A percentile compares a stretch with the other conserved stretches of the same genome.
phyloP scores from a whole-genome alignment of 2,329 filamentous ascomycete species.

The Fusarium staphyleae region DNA sequence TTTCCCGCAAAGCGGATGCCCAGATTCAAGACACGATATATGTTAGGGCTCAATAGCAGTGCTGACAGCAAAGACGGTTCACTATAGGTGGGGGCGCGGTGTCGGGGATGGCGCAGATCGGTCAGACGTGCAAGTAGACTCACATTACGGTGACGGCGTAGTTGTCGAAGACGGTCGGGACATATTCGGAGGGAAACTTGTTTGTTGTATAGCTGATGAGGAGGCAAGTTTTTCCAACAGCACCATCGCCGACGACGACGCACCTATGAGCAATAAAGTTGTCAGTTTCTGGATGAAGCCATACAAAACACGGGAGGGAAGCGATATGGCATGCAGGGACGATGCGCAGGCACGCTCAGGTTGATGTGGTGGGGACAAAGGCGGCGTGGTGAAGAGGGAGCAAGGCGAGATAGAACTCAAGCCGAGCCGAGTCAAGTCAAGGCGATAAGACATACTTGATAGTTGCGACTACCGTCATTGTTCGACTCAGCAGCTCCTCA shows the following conservation, averaged over 20 bases:
- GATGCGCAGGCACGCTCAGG: constrained; percentile 25
- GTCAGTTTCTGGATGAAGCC: constrained; percentile 29
- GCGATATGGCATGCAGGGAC: constrained; percentile 10
- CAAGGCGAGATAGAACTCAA: constrained; percentile 3
- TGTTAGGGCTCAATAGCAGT: constrained; percentile 1
- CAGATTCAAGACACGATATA: constrained; percentile 7
- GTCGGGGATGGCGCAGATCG: constrained; percentile 26
- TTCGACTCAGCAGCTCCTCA: constrained; percentile 49
- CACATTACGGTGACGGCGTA: constrained; percentile 99
- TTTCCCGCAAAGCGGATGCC: constrained; percentile 4
- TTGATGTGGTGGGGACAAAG: constrained; percentile 4
- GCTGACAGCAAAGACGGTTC: constrained; percentile 11
- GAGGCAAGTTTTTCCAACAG: constrained; percentile 98
- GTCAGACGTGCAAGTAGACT: constrained; percentile 54
- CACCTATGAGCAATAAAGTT: constrained; percentile 66
- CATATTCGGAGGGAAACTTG: constrained; percentile 99
- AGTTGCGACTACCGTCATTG: constrained; percentile 68
- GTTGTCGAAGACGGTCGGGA: constrained; percentile 99
- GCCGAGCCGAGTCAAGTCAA: constrained; percentile 14
- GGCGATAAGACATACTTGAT: constrained; percentile 62
- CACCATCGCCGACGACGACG: constrained; percentile 98
- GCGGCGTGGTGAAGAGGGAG: constrained; percentile 1
- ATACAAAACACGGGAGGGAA: neutral
- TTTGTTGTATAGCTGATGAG: constrained; percentile 99
- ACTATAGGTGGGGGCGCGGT: constrained; percentile 21